These are phyloP conservation scores for Trichoderma breve DNA, from an alignment of 2,329 filamentous ascomycete genomes.

Conservation along the genomic window DNA sequence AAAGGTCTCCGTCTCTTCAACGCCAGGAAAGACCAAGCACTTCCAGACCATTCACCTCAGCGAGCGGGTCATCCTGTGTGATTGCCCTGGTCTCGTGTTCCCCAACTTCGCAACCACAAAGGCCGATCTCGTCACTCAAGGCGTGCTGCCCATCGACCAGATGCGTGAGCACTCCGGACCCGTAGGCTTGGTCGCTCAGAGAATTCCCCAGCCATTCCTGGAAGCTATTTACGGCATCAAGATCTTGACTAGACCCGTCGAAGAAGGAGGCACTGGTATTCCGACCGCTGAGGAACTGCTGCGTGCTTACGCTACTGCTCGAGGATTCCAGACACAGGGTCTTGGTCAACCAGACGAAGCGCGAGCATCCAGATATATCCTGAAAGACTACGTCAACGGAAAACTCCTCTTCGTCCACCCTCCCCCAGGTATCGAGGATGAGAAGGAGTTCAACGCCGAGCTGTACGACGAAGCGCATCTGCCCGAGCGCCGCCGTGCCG, in stretches of 20 bases:
- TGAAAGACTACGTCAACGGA: slow-evolving; percentile 97
- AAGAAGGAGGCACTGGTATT: slow-evolving; percentile 88
- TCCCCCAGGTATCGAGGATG: slow-evolving; percentile 71
- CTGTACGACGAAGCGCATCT: slow-evolving; percentile 82
- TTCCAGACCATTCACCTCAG: slow-evolving; percentile 98
- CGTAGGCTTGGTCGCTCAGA: slow-evolving; percentile 73
- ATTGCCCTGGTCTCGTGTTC: slow-evolving; percentile 98
- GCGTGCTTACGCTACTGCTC: slow-evolving; percentile 78
- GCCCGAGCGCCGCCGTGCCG: slow-evolving; percentile 73
- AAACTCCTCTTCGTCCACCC: slow-evolving; percentile 92
- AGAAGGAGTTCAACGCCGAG: slow-evolving; percentile 78
- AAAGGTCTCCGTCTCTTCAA: slow-evolving; percentile 96
- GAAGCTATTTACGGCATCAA: slow-evolving; percentile 93
- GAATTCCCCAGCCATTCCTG: slow-evolving; percentile 84
- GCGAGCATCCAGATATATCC: slow-evolving; percentile 79
- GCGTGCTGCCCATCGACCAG: slow-evolving; percentile 94
- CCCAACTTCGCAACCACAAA: slow-evolving; percentile 97
- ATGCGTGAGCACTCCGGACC: slow-evolving; percentile 90
- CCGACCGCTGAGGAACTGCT: slow-evolving; percentile 85
- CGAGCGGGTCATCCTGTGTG: slow-evolving; percentile 84
- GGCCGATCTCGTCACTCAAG: slow-evolving; percentile 92
- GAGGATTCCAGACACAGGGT: slow-evolving; percentile 88
- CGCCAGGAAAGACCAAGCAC: slow-evolving; percentile 97
- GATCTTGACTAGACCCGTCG: slow-evolving; percentile 73
- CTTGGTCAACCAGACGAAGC: slow-evolving; percentile 91